Evolutionary conservation across 129 eudicot species (phyloP), one percentile per base, ranked within the genome.

Genomic region (Solidago caesia): DNA sequence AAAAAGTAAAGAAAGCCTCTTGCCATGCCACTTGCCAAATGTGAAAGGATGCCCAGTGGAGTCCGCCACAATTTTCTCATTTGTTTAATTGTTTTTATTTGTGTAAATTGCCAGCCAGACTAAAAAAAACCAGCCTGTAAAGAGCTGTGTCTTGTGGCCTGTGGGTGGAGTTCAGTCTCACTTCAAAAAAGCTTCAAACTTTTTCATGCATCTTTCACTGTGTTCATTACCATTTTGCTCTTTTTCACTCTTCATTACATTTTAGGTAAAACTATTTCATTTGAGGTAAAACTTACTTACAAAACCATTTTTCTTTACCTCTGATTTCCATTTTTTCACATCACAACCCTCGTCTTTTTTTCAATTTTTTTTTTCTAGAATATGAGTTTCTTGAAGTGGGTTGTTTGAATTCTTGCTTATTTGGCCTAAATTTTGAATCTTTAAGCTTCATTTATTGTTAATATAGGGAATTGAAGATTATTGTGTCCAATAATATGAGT

Each of bases 111-210:
- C 49, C 60, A 56, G 61, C 66, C 66, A 64, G 77, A 59, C 70
- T 61, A 73, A 61, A 80, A 79, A 80, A 61, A 85, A 51, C 39
- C 97, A 92, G 97, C 96, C 96, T 89, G 97, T 79, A 89, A 89
- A 87, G 91, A 88, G 89, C 84, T 89, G 89, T 80, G 69, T 33
- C 39, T 33, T 1, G 39, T 33, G 39, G 39, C 39, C 39, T 33
- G 39, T 33, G 27, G 48, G 43, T 8, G 47, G 44, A 29, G 53
- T 48, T 48, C 53, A 33, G 39, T 13, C 6, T 60, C 52, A 71
- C 72, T 76, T 75, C 88, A 79, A 86, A 82, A 53, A 76, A 75
- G 75, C 68, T 72, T 67, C 67, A 27, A 59, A 57, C 76, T 71
- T 74, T 7, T 8, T 29, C 44, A 65, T 21, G 21, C 29, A 73